A percentile compares a stretch with the other conserved stretches of the same genome.
Evolutionary conservation across 495 filamentous ascomycete genomes (phyloP).

Genomic region (Neurospora sp.): DNA sequence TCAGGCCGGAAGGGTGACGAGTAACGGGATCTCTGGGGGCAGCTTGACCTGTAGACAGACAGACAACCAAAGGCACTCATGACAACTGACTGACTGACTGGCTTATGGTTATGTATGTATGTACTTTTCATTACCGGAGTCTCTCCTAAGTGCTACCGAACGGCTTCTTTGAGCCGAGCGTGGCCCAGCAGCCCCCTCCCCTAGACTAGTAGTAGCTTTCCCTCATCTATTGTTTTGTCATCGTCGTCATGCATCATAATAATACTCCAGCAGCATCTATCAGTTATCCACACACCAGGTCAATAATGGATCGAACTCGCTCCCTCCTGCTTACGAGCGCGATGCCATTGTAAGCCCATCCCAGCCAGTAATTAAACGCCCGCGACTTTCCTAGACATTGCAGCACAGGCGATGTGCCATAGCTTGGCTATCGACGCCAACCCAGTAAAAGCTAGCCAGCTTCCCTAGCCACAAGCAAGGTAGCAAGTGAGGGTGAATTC

Average conservation of each 20-base stretch:
- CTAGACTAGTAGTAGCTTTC: neutral
- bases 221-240: neutral
- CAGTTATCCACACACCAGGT: neutral
- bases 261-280: neutral
- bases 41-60: neutral
- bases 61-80: neutral
- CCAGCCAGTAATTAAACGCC: neutral
- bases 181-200: neutral
- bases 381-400: neutral
- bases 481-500: neutral
- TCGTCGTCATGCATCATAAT: neutral
- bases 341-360: neutral
- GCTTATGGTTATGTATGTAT: neutral
- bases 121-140: neutral
- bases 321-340: neutral
- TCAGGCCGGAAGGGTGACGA: neutral
- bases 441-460: neutral
- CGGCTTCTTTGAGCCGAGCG: neutral
- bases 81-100: neutral
- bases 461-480: neutral
- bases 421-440: neutral
- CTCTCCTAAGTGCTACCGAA: neutral
- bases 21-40: neutral
- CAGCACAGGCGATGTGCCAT: neutral
- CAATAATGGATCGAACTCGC: neutral